Evolutionary conservation across 768 basidiomycete genomes (phyloP), one percentile per base, ranked within the genome.

Genomic region (Psilocybe subaeruginosa): DNA sequence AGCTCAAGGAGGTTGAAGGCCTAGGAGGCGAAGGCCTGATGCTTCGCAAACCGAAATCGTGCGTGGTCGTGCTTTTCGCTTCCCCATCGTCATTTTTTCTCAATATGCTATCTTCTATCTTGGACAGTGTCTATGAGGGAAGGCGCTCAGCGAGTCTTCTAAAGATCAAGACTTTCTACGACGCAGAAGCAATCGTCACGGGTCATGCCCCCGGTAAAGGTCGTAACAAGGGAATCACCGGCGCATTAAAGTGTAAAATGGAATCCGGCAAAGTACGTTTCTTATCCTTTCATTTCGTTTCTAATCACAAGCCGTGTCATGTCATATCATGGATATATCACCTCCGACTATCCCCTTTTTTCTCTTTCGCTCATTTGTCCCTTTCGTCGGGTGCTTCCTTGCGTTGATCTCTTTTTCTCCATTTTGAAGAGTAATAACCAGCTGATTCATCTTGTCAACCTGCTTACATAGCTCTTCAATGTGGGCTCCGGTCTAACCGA

Each of bases 161-260:
- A 14, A 87, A 87, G 68, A 78, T 87, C 68, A 87, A 87, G 80
- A 82, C 83, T 3, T 87, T 86, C 69, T 84, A 83, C 66, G 85
- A 87, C 64, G 85, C 83, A 1, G 85, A 87, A 66, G 85, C 85
- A 12, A 63, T 81, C 35, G 84, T 87, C 6, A 83, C 77, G 3
- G 89, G 89, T 1, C 84, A 90, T 65, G 76, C 73, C 4, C 4
- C 82, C 59, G 80, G 84, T 41, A 83, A 82, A 69, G 84, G 85
- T 1, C 80, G 76, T 60, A 73, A 84, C 65, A 75, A 76, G 41
- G 85, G 83, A 19, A 70, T 72, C 8, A 81, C 78, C 2, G 85
- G 84, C 11, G 80, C 81, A 8, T 67, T 85, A 43, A 82, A 80
- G 60, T 86, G 84, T 68, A 80, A 80, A 67, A 87, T 87, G 85